phyloP scores from a whole-genome alignment of 2,329 filamentous ascomycete species.

The Setomelanomma holmii region DNA sequence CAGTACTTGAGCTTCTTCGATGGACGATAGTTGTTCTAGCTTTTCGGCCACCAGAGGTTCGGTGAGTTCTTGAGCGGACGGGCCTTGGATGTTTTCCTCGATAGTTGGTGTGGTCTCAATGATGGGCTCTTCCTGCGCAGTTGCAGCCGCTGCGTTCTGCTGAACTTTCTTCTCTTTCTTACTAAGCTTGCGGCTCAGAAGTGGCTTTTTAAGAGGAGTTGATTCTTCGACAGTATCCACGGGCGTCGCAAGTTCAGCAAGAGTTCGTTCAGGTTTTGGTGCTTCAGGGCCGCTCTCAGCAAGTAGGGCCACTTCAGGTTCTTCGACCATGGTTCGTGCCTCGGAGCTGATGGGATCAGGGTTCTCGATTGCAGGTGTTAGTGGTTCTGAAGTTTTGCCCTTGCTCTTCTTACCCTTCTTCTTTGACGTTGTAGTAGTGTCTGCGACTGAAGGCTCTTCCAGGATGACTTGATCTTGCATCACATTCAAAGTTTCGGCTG shows the following conservation, averaged over 20 bases:
- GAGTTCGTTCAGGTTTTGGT: neutral
- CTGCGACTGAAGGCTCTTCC: slow-evolving; percentile 6
- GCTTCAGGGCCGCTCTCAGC: slow-evolving; percentile 7
- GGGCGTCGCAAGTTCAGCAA: neutral
- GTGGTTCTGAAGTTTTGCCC: slow-evolving; percentile 23
- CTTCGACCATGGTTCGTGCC: slow-evolving; percentile 1
- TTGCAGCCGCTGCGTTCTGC: slow-evolving; percentile 23
- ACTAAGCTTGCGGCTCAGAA: slow-evolving; percentile 37
- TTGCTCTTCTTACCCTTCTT: slow-evolving; percentile 28
- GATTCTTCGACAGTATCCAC: neutral
- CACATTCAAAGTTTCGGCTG: neutral
- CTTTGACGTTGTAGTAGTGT: slow-evolving; percentile 6
- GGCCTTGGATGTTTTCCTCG: too few species aligned
- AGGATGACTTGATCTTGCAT: neutral
- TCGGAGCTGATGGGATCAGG: slow-evolving; percentile 5
- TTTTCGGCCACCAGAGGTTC: neutral
- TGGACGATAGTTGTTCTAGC: neutral
- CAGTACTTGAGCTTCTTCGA: neutral
- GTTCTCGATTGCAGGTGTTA: slow-evolving; percentile 12
- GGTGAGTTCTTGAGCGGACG: too few species aligned
- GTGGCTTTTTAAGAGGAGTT: slow-evolving; percentile 17
- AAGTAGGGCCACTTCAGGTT: neutral
- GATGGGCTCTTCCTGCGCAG: slow-evolving; percentile 12
- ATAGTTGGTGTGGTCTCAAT: slow-evolving; percentile 1
- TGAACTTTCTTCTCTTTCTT: slow-evolving; percentile 44